Conservation (phyloP, 2,329 filamentous ascomycete species). For the Dactylellina leptospora region DNA sequence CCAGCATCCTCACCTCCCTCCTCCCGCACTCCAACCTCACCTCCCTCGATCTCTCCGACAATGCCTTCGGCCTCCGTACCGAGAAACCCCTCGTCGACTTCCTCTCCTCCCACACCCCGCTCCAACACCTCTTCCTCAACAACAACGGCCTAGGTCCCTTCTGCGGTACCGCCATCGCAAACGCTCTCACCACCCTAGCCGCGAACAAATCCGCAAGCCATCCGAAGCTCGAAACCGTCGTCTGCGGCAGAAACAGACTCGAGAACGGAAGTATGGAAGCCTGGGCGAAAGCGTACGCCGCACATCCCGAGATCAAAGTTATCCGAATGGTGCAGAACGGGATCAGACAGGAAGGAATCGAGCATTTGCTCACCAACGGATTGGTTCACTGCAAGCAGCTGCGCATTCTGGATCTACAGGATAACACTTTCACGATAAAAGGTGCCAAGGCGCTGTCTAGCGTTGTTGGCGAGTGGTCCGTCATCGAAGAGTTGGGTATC, state of each 20-base stretch:
- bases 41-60: constrained; percentile 95
- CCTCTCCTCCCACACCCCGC: constrained; percentile 83
- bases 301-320: constrained; percentile 81
- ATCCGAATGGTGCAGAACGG: constrained; percentile 99
- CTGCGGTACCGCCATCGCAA: constrained; percentile 86
- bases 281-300: constrained; percentile 86
- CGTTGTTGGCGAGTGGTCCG: constrained; percentile 77
- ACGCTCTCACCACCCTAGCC: constrained; percentile 83
- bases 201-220: constrained; percentile 82
- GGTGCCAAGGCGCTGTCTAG: constrained; percentile 81
- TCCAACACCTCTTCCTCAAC: constrained; percentile 94
- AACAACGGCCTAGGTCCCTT: constrained; percentile 97
- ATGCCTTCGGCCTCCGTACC: constrained; percentile 95
- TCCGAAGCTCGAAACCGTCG: constrained; percentile 86
- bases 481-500: constrained; percentile 82
- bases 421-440: constrained; percentile 91
- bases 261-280: constrained; percentile 96
- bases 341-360: constrained; percentile 92
- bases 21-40: constrained; percentile 85
- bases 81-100: constrained; percentile 92
- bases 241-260: constrained; percentile 93
- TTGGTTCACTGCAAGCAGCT: constrained; percentile 75
- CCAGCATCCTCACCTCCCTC: constrained; percentile 82
- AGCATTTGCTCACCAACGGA: constrained; percentile 79
- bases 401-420: constrained; percentile 85